A percentile compares a stretch with the other conserved stretches of the same genome.
phyloP scores from a whole-genome alignment of 345 rosid genomes.

The Melaleuca quinquenervia region DNA sequence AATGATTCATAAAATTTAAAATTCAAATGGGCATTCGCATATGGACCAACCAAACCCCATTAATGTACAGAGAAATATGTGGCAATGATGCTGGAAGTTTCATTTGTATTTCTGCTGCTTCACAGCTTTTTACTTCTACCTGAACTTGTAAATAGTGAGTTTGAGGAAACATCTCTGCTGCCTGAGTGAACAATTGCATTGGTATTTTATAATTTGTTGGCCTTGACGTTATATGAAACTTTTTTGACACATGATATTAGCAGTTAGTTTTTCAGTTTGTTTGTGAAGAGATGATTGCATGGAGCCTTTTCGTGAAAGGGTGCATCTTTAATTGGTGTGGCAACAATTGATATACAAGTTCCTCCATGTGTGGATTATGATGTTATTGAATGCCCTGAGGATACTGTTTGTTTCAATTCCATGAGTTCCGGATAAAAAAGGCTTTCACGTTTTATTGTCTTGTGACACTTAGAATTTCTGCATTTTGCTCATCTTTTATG shows the following conservation, averaged over 20 bases:
- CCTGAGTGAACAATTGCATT: not conserved
- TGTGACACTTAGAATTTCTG: not conserved
- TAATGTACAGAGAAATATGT: not conserved
- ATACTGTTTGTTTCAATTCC: not conserved
- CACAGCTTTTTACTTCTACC: not conserved
- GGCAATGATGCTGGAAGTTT: not conserved
- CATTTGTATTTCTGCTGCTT: not conserved
- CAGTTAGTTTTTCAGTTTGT: not conserved
- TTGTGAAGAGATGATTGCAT: not conserved
- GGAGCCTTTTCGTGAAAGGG: not conserved
- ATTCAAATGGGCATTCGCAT: not conserved
- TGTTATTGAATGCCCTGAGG: not conserved
- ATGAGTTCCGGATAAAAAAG: not conserved
- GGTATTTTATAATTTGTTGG: not conserved
- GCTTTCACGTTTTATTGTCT: not conserved
- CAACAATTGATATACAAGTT: not conserved
- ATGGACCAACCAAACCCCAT: not conserved
- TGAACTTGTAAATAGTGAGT: not conserved
- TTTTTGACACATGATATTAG: not conserved
- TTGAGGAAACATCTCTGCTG: not conserved
- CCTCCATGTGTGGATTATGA: not conserved
- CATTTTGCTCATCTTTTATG: not conserved
- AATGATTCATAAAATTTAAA: too few species aligned
- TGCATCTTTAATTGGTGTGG: not conserved
- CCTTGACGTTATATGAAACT: not conserved